These are phyloP conservation scores for Exophiala calicioides DNA, from an alignment of 2,329 filamentous ascomycete genomes.

Conservation along the genomic window DNA sequence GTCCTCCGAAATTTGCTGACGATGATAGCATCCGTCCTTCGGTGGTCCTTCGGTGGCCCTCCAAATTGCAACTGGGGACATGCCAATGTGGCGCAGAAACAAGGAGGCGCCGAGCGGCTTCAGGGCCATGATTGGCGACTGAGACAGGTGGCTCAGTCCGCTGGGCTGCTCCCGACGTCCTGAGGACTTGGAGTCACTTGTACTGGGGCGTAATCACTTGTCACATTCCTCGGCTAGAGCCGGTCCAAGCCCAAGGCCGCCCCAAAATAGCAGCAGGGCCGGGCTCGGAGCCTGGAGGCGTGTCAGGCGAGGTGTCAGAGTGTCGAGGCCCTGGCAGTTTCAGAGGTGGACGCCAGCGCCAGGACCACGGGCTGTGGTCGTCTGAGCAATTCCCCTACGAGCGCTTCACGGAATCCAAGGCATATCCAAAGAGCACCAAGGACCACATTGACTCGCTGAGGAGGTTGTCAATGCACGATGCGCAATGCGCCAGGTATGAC, in stretches of 20 bases:
- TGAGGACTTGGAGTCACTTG: too few species aligned
- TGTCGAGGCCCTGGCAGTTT: constrained; percentile 11
- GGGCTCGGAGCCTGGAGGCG: too few species aligned
- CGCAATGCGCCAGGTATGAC: not conserved
- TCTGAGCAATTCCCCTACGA: constrained; percentile 17
- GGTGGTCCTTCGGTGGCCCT: too few species aligned
- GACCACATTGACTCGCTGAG: constrained; percentile 1
- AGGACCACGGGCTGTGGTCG: constrained; percentile 14
- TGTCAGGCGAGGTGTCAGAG: not conserved
- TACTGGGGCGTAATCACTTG: too few species aligned
- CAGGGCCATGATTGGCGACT: too few species aligned
- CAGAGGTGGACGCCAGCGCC: constrained; percentile 11
- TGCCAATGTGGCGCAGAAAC: constrained; percentile 20
- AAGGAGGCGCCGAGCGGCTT: too few species aligned
- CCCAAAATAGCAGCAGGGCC: too few species aligned
- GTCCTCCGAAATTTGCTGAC: constrained; percentile 3
- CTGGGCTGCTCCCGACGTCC: too few species aligned
- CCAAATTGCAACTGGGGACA: not conserved
- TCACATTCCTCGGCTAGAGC: too few species aligned
- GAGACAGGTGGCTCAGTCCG: not conserved
- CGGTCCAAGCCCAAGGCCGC: too few species aligned
- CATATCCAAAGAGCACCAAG: too few species aligned
- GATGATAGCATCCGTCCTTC: too few species aligned
- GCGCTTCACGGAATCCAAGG: constrained; percentile 3
- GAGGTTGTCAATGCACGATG: not conserved